Percentiles rank a stretch among this genome's conserved stretches.
Evolutionary conservation across 73 alveolate genomes (phyloP).

Genomic region (Uronychia binucleata): DNA sequence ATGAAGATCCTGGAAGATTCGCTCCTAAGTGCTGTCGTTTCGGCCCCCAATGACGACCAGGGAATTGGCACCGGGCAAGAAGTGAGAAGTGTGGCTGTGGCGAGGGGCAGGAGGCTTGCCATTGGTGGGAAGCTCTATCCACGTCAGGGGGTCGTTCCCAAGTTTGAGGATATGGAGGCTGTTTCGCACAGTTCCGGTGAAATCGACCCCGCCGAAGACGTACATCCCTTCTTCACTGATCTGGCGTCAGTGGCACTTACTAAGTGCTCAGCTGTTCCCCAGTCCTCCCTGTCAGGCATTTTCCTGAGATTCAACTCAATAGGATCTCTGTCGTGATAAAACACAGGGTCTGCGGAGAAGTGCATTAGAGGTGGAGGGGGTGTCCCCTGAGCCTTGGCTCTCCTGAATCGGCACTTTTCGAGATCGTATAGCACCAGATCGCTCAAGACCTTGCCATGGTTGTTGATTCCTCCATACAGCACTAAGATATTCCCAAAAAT

Average conservation of each 20-base stretch:
- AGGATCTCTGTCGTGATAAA: not conserved
- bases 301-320: not conserved
- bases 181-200: conserved; percentile 40
- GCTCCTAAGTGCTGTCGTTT: not conserved
- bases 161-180: conserved; percentile 58
- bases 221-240: conserved; percentile 40
- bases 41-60: not conserved
- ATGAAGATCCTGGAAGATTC: not conserved
- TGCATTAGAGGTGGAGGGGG: not conserved
- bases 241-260: not conserved
- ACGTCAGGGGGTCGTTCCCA: conserved; percentile 64
- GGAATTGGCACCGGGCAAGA: not conserved
- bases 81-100: conserved; percentile 21
- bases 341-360: not conserved
- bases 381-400: not conserved
- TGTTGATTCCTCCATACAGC: not conserved
- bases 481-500: not conserved
- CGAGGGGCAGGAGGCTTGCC: conserved; percentile 66
- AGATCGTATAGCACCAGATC: conserved; percentile 11
- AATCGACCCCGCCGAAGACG: conserved; percentile 70
- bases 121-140: conserved; percentile 46
- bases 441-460: not conserved
- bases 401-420: not conserved
- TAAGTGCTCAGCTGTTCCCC: not conserved
- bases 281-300: not conserved